Conservation (phyloP, 1,139 yeast species). For the Yamadazyma conglobata region DNA sequence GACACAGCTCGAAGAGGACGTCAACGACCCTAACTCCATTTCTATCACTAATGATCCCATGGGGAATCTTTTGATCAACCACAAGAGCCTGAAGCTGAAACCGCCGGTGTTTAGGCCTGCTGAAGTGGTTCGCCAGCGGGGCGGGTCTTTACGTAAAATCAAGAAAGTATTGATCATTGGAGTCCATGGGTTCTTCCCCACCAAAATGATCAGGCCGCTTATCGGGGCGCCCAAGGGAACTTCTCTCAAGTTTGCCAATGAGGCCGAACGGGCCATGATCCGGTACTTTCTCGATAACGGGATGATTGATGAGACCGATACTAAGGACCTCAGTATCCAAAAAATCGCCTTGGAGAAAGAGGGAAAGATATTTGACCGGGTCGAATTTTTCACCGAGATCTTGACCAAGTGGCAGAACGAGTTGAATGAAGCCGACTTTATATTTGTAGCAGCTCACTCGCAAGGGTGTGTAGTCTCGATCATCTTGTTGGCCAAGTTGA, state of each 20-base stretch:
- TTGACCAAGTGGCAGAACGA: constrained; percentile 69
- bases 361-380: constrained; percentile 84
- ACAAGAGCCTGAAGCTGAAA: constrained; percentile 11
- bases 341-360: constrained; percentile 92
- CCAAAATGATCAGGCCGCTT: constrained; percentile 71
- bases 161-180: constrained; percentile 76
- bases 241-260: constrained; percentile 50
- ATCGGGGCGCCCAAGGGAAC: constrained; percentile 41
- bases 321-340: constrained; percentile 60
- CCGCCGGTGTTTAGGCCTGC: constrained; percentile 15
- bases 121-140: constrained; percentile 28
- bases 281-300: constrained; percentile 66
- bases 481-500: constrained; percentile 66
- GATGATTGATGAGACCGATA: constrained; percentile 34
- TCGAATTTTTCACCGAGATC: constrained; percentile 71
- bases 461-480: constrained; percentile 95
- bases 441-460: constrained; percentile 88
- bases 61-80: constrained; percentile 44
- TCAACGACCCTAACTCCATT: constrained; percentile 31
- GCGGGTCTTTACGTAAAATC: constrained; percentile 33
- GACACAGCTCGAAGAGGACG: constrained; percentile 26
- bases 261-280: constrained; percentile 74
- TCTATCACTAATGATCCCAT: constrained; percentile 42
- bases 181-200: constrained; percentile 53
- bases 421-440: constrained; percentile 73